Percentiles rank a stretch among this genome's conserved stretches.
phyloP scores from a whole-genome alignment of 345 rosid species.

The Camelina neglecta region DNA sequence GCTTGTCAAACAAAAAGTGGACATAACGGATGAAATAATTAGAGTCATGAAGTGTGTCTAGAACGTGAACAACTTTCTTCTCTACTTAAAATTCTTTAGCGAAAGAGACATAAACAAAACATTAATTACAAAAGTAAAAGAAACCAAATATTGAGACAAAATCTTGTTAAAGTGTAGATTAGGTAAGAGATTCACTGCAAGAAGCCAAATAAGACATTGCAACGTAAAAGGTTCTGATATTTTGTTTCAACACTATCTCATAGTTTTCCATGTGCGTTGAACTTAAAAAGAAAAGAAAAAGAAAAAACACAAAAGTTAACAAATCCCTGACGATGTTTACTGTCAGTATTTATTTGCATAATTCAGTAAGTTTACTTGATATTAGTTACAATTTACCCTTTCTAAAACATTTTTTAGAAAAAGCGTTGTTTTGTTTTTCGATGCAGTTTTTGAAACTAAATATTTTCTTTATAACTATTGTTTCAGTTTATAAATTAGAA shows the following conservation, averaged over 20 bases:
- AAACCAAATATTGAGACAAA: slow-evolving; percentile 30
- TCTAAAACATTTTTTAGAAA: too few relatives aligned
- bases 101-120: slow-evolving; percentile 28
- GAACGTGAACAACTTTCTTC: slow-evolving; percentile 39
- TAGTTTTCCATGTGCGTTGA: background rate
- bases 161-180: slow-evolving; percentile 37
- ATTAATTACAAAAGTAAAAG: slow-evolving; percentile 7
- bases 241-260: background rate
- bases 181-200: slow-evolving; percentile 38
- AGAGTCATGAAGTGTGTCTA: slow-evolving; percentile 20
- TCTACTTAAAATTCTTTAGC: slow-evolving; percentile 14
- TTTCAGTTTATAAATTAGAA: too few relatives aligned
- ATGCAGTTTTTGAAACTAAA: too few relatives aligned
- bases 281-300: background rate
- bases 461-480: too few relatives aligned
- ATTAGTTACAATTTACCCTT: too few relatives aligned
- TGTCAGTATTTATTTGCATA: too few relatives aligned
- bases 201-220: slow-evolving; percentile 26
- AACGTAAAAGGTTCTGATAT: slow-evolving; percentile 16
- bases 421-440: too few relatives aligned
- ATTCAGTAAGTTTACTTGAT: too few relatives aligned
- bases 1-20: slow-evolving; percentile 24
- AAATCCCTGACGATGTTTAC: background rate
- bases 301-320: background rate
- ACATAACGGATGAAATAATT: slow-evolving; percentile 5